Evolutionary conservation across 139 green algal genomes (phyloP).

Genomic region (Trebouxia sp.): DNA sequence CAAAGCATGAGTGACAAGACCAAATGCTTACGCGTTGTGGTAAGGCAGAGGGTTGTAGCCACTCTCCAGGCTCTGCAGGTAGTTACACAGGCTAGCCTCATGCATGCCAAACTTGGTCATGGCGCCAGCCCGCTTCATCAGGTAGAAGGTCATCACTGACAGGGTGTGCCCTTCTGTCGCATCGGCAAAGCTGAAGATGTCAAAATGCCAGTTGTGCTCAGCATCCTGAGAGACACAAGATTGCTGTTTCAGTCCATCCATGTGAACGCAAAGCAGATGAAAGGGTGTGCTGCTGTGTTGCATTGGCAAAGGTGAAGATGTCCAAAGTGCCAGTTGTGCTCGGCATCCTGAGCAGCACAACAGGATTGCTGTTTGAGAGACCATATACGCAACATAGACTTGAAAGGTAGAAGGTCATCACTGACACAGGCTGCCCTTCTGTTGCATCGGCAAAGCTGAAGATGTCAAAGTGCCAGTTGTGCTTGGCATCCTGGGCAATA

Average conservation of each 20-base stretch:
- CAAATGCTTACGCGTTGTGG: constrained; percentile 8
- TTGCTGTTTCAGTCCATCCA: too few relatives aligned
- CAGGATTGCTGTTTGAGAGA: too few relatives aligned
- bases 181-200: constrained; percentile 52
- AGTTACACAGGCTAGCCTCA: neutral
- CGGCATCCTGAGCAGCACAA: too few relatives aligned
- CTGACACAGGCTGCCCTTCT: neutral
- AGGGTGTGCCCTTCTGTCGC: constrained; percentile 49
- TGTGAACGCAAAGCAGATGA: too few relatives aligned
- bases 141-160: constrained; percentile 46
- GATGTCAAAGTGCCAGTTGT: neutral
- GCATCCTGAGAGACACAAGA: neutral
- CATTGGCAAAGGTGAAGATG: too few relatives aligned
- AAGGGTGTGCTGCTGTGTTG: too few relatives aligned
- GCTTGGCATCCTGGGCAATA: neutral
- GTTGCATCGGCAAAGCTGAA: neutral
- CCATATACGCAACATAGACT: too few relatives aligned
- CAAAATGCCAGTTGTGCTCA: constrained; percentile 47
- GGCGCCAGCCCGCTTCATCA: constrained; percentile 35
- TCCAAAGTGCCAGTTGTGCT: too few relatives aligned
- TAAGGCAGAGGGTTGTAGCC: constrained; percentile 6
- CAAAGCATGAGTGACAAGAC: too few relatives aligned
- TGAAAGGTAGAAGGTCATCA: too few relatives aligned
- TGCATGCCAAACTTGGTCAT: constrained; percentile 5
- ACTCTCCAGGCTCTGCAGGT: neutral